Percentiles rank a stretch among this genome's conserved stretches.
These are phyloP conservation scores for Fraxinus floribunda DNA, from an alignment of 305 asterid species.

Conservation along the genomic window DNA sequence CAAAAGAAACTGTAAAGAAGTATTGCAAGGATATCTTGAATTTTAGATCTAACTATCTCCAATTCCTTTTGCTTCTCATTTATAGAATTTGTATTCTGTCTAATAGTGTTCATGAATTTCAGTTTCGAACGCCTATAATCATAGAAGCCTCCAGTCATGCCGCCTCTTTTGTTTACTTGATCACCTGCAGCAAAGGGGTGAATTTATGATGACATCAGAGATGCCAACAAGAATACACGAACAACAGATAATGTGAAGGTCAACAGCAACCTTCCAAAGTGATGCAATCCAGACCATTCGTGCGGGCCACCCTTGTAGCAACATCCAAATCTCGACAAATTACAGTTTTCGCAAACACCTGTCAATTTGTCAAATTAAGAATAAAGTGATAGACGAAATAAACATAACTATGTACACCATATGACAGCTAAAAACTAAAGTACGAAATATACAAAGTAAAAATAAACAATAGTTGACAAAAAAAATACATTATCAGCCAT, in stretches of 20 bases:
- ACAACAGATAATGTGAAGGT: constrained; percentile 26
- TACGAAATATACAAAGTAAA: constrained; percentile 1
- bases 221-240: constrained; percentile 19
- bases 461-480: neutral
- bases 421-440: constrained; percentile 21
- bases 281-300: constrained; percentile 88
- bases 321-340: constrained; percentile 95
- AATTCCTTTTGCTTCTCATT: constrained; percentile 61
- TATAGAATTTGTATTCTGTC: constrained; percentile 53
- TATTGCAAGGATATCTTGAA: constrained; percentile 80
- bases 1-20: constrained; percentile 4
- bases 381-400: constrained; percentile 11
- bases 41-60: constrained; percentile 54
- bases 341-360: constrained; percentile 95
- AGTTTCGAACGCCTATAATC: constrained; percentile 87
- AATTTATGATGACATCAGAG: constrained; percentile 27
- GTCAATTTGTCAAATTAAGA: constrained; percentile 22
- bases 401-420: constrained; percentile 12
- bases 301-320: constrained; percentile 91
- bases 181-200: constrained; percentile 60
- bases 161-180: constrained; percentile 99
- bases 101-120: constrained; percentile 76
- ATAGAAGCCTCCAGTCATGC: constrained; percentile 99
- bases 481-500: neutral
- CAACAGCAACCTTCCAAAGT: constrained; percentile 78